A percentile compares a stretch with the other conserved stretches of the same genome.
phyloP scores from a whole-genome alignment of 805 yeast species.

The Groenewaldozyma tartarivorans region DNA sequence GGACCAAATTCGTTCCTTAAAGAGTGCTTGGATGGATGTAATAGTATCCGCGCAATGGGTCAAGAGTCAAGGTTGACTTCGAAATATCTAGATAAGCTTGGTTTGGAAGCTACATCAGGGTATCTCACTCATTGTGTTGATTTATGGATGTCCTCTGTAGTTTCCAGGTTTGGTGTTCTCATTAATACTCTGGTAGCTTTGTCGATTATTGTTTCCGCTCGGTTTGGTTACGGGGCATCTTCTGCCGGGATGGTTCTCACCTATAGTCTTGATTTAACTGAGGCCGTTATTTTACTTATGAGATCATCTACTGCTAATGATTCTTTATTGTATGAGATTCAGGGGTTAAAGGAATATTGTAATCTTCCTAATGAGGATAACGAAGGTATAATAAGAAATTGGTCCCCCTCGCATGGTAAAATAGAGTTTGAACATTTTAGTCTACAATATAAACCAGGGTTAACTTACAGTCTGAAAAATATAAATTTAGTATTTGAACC shows the following conservation, averaged over 20 bases:
- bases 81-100: slow-evolving; percentile 69
- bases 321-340: slow-evolving; percentile 85
- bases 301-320: slow-evolving; percentile 91
- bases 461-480: slow-evolving; percentile 60
- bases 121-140: neutral
- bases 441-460: slow-evolving; percentile 56
- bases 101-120: slow-evolving; percentile 34
- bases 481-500: slow-evolving; percentile 56
- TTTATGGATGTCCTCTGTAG: slow-evolving; percentile 10
- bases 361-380: slow-evolving; percentile 42
- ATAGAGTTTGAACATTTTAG: slow-evolving; percentile 59
- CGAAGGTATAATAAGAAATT: slow-evolving; percentile 51
- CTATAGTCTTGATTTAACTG: slow-evolving; percentile 77
- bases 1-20: slow-evolving; percentile 79
- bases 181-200: slow-evolving; percentile 75
- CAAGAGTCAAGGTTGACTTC: slow-evolving; percentile 63
- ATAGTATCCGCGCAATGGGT: slow-evolving; percentile 69
- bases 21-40: slow-evolving; percentile 69
- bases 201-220: slow-evolving; percentile 67
- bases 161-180: slow-evolving; percentile 73
- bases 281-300: slow-evolving; percentile 81
- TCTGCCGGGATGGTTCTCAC: slow-evolving; percentile 78
- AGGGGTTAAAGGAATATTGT: slow-evolving; percentile 33
- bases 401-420: slow-evolving; percentile 68
- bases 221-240: slow-evolving; percentile 48